Conservation (phyloP, 495 filamentous ascomycete species). For the Neurospora cerealis region DNA sequence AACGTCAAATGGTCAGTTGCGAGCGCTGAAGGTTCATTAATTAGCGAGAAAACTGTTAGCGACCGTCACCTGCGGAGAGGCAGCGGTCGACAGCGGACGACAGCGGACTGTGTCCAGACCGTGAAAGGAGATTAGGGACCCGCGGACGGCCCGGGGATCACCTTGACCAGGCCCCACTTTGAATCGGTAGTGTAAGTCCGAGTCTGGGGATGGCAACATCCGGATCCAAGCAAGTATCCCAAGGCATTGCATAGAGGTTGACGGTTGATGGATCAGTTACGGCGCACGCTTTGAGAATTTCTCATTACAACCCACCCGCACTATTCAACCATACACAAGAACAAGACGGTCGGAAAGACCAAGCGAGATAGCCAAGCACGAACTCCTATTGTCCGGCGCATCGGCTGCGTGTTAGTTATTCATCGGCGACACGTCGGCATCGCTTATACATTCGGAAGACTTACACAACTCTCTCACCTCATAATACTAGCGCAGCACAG, state of each 20-base stretch:
- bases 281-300: background rate
- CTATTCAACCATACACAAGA: background rate
- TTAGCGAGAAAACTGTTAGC: background rate
- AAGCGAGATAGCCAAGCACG: background rate
- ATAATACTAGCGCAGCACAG: background rate
- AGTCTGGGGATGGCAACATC: background rate
- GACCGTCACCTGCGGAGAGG: background rate
- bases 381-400: background rate
- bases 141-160: background rate
- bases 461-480: background rate
- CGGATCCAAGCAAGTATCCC: background rate
- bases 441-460: background rate
- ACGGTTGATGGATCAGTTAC: background rate
- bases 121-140: background rate
- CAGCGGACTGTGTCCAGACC: background rate
- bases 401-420: background rate
- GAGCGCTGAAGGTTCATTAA: background rate
- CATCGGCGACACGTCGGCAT: background rate
- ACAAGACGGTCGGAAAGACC: background rate
- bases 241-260: background rate
- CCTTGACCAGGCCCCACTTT: background rate
- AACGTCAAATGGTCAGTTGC: background rate
- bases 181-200: background rate
- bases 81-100: background rate
- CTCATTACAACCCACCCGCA: background rate